phyloP scores from a whole-genome alignment of 257 asterid species.

The Coffea eugenioides region DNA sequence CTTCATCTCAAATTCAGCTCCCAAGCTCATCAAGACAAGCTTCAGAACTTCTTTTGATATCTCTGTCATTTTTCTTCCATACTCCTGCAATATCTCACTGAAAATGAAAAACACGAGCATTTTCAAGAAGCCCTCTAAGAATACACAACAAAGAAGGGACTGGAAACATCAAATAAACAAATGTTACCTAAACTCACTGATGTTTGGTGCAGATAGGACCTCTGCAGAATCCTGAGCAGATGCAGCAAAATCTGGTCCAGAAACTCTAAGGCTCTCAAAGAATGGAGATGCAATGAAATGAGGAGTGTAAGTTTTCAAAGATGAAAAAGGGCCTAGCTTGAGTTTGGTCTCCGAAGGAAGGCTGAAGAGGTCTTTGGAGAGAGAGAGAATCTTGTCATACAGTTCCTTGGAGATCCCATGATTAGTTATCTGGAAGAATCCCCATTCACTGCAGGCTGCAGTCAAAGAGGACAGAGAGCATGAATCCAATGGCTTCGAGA shows the following conservation, averaged over 20 bases:
- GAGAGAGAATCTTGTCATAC: slow-evolving; percentile 30
- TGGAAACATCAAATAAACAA: neutral
- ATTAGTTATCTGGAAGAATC: slow-evolving; percentile 55
- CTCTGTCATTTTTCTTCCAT: slow-evolving; percentile 52
- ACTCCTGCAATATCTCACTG: slow-evolving; percentile 36
- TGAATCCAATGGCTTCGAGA: slow-evolving; percentile 50
- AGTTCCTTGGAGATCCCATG: slow-evolving; percentile 57
- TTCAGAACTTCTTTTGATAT: slow-evolving; percentile 46
- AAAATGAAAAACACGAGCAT: neutral
- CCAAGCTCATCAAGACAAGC: slow-evolving; percentile 39
- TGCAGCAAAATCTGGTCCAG: slow-evolving; percentile 60
- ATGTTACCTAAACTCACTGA: slow-evolving; percentile 51
- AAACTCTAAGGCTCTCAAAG: slow-evolving; percentile 58
- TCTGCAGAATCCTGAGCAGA: slow-evolving; percentile 54
- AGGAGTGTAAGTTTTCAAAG: slow-evolving; percentile 57
- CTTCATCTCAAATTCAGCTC: slow-evolving; percentile 27
- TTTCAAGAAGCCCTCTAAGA: neutral
- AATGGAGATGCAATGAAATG: slow-evolving; percentile 75
- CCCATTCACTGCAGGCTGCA: slow-evolving; percentile 67
- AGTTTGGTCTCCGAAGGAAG: slow-evolving; percentile 58
- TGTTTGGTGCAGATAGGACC: slow-evolving; percentile 32
- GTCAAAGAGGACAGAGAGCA: slow-evolving; percentile 50
- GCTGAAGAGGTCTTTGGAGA: slow-evolving; percentile 38
- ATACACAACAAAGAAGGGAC: neutral
- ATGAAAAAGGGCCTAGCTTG: slow-evolving; percentile 58